phyloP scores from a whole-genome alignment of 306 rosid genomes.

The Alnus glutinosa region DNA sequence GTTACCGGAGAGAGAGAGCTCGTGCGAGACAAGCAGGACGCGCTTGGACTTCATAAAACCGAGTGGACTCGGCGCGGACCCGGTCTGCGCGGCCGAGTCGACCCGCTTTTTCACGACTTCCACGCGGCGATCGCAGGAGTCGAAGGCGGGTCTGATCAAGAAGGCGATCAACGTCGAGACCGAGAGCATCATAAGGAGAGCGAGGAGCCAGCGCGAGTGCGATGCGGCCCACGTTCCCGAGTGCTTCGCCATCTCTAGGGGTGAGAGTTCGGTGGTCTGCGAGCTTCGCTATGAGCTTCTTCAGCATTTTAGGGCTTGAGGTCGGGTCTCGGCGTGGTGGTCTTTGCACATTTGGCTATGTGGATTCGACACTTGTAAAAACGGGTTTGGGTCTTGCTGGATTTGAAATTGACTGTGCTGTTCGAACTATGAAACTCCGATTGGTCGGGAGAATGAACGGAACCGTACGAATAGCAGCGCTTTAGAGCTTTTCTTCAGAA shows the following conservation, averaged over 20 bases:
- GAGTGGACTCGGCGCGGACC: constrained; percentile 43
- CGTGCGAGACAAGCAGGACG: constrained; percentile 82
- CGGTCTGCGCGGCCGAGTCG: constrained; percentile 28
- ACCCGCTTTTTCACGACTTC: constrained; percentile 28
- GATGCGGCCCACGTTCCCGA: constrained; percentile 40
- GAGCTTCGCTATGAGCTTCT: background rate
- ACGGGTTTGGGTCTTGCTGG: background rate
- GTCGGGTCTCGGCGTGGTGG: constrained; percentile 3
- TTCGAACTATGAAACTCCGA: background rate
- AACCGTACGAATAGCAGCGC: background rate
- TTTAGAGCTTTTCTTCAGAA: background rate
- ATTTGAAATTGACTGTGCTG: background rate
- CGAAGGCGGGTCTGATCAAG: constrained; percentile 53
- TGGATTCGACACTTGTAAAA: constrained; percentile 8
- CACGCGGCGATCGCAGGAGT: constrained; percentile 41
- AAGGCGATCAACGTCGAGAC: constrained; percentile 60
- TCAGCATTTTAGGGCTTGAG: constrained; percentile 32
- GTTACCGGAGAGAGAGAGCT: constrained; percentile 78
- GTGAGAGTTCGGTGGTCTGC: constrained; percentile 1
- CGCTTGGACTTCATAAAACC: constrained; percentile 81
- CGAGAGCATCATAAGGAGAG: constrained; percentile 54
- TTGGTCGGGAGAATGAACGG: background rate
- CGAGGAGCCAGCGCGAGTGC: constrained; percentile 59
- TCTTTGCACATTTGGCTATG: constrained; percentile 32
- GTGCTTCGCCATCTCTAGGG: constrained; percentile 50